Base-by-base conservation (phyloP, 2,329 filamentous ascomycete species). In the Triangularia setosa region DNA sequence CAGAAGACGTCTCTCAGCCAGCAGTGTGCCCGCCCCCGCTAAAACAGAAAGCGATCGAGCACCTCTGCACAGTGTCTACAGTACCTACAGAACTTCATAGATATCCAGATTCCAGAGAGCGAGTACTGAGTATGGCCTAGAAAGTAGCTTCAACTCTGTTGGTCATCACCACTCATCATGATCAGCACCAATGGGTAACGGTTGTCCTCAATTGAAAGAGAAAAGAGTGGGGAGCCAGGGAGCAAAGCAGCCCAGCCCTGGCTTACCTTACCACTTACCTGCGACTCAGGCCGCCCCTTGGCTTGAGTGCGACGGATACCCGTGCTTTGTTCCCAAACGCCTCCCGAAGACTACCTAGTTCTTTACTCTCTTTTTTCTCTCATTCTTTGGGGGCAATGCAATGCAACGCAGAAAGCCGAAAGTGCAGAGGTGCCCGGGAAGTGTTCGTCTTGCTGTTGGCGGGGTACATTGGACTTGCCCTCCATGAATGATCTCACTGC, bases 11-110 rank as follows among this genome's bases (percentile, higher is more conserved):
- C 23, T 56, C 57, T 64, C 25, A 55, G 53, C 28, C 59, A 62
- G 54, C 60, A 59, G 21, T 57, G 58, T 56, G 30, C 60, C 64
- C 62, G 53, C 64, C 65, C 54, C 60, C 58, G 40, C 58, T 60
- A 60, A 59, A 27, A 48, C 35, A 21, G 40, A 48, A 48, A 21
- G 40, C 23, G 52, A 27, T 25, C 25, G 23, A 55, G 52, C 23
- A 55, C 27, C 56, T 35, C 18, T 35, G 23, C 56, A 40, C 40
- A 48, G 40, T 48, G 40, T 48, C 40, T 21, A 21, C 35, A n/a
- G 30, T 35, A 3, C 12, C 30, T 35, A 14, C 11, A 9, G 30
- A 35, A 35, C 30, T 35, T 7, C 30, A n/a, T 14, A 48, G 18
- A 48, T 48, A 14, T 23, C 7, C 40, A 48, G 8, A 23, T 11